Percentiles rank a stretch among this genome's conserved stretches.
Evolutionary conservation across 1,284 basidiomycete genomes (phyloP).

Genomic region (Apiotrichum gamsii): DNA sequence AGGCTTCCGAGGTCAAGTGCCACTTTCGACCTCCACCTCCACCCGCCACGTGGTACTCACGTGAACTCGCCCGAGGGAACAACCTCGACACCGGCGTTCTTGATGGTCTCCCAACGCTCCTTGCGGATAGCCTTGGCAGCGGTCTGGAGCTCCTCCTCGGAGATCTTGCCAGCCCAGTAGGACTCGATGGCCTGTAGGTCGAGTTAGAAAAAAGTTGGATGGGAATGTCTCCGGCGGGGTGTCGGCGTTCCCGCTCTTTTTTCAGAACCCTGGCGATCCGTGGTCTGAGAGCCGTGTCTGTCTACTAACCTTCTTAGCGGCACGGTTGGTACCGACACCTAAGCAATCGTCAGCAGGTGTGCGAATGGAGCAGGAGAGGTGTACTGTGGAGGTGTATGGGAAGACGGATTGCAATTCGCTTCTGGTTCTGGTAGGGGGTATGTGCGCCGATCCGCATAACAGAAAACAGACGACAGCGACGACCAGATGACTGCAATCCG

Average conservation of each 20-base stretch:
- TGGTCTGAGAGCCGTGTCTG: not conserved
- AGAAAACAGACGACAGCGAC: too few relatives aligned
- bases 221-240: not conserved
- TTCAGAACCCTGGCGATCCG: not conserved
- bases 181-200: slow-evolving; percentile 71
- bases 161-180: slow-evolving; percentile 94
- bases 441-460: too few relatives aligned
- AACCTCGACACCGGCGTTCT: slow-evolving; percentile 80
- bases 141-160: slow-evolving; percentile 82
- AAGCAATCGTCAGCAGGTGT: too few relatives aligned
- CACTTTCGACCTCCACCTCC: too few relatives aligned
- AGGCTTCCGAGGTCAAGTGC: not conserved
- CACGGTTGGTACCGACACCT: slow-evolving; percentile 89
- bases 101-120: slow-evolving; percentile 82
- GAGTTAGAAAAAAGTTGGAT: slow-evolving; percentile 6
- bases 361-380: too few relatives aligned
- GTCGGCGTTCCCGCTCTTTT: not conserved
- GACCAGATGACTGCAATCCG: too few relatives aligned
- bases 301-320: slow-evolving; percentile 74
- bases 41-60: slow-evolving; percentile 10
- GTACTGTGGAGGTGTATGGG: too few relatives aligned
- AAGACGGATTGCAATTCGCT: too few relatives aligned
- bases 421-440: too few relatives aligned
- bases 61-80: slow-evolving; percentile 70
- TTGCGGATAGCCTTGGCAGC: slow-evolving; percentile 84